A percentile compares a stretch with the other conserved stretches of the same genome.
Conservation (phyloP, 768 basidiomycete species). For the Tylopilus vinaceipallidus region DNA sequence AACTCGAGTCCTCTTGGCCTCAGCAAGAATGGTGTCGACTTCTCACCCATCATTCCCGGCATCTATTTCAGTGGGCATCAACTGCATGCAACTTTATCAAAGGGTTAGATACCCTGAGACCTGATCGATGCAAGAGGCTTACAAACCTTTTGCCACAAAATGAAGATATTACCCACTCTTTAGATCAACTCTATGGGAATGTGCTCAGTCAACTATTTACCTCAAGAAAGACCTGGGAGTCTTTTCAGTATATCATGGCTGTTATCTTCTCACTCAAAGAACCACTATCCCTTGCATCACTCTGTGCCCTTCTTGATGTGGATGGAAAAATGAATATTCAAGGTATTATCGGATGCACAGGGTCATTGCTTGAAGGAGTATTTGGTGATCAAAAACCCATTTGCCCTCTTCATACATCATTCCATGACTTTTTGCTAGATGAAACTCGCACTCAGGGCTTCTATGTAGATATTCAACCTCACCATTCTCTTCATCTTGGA, state of each 20-base stretch:
- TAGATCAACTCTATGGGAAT: neutral
- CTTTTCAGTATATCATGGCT: neutral
- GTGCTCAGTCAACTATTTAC: neutral
- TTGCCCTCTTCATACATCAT: neutral
- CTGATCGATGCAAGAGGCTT: neutral
- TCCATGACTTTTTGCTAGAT: conserved; percentile 2
- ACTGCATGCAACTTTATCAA: neutral
- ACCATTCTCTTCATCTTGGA: neutral
- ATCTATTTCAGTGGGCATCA: neutral
- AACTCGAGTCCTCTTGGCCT: neutral
- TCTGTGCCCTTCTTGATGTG: neutral
- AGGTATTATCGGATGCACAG: neutral
- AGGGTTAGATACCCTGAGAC: neutral
- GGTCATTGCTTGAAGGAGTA: neutral
- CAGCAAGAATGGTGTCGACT: neutral
- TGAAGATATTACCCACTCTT: neutral
- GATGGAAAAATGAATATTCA: neutral
- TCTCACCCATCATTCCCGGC: neutral
- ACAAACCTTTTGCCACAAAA: neutral
- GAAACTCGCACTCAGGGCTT: neutral
- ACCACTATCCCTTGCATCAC: neutral
- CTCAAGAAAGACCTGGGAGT: neutral
- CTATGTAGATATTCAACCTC: neutral
- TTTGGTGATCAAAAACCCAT: neutral
- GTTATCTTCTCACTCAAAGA: neutral